Percentiles rank a stretch among this genome's conserved stretches.
Evolutionary conservation across 2,329 filamentous ascomycete species (phyloP).

Genomic region (Alternaria burnsii): DNA sequence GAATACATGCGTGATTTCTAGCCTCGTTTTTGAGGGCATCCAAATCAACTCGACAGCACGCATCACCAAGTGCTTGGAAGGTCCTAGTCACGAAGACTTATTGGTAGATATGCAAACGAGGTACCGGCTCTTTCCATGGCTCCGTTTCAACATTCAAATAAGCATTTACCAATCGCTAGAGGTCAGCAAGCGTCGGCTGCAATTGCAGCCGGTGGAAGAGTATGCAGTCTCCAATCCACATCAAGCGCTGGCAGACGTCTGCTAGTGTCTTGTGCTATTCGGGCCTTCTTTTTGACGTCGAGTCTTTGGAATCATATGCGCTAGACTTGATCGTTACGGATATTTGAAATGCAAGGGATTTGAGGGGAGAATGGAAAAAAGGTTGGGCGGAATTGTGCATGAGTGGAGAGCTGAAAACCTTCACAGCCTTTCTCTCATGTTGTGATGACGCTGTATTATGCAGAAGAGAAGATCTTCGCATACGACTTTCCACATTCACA

Average conservation of each 20-base stretch:
- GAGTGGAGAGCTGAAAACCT: background rate
- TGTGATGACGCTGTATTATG: background rate
- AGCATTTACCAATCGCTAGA: background rate
- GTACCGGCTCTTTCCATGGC: background rate
- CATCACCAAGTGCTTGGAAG: background rate
- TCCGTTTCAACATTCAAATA: background rate
- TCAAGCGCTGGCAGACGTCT: background rate
- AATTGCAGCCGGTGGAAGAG: background rate
- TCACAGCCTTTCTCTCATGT: background rate
- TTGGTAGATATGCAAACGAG: background rate
- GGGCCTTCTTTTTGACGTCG: conserved; percentile 1
- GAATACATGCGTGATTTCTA: background rate
- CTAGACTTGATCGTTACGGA: background rate
- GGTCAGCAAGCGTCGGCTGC: background rate
- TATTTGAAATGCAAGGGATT: background rate
- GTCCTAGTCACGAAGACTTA: background rate
- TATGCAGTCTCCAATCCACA: background rate
- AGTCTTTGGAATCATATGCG: background rate
- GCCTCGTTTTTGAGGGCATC: background rate
- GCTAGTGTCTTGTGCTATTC: conserved; percentile 1
- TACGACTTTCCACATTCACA: background rate
- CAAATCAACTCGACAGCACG: background rate
- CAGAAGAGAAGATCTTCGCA: background rate
- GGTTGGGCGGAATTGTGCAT: background rate
- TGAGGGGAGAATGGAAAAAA: too few relatives aligned